Evolutionary conservation across 305 asterid genomes (phyloP), one percentile per base, ranked within the genome.

Genomic region (Withania somnifera): DNA sequence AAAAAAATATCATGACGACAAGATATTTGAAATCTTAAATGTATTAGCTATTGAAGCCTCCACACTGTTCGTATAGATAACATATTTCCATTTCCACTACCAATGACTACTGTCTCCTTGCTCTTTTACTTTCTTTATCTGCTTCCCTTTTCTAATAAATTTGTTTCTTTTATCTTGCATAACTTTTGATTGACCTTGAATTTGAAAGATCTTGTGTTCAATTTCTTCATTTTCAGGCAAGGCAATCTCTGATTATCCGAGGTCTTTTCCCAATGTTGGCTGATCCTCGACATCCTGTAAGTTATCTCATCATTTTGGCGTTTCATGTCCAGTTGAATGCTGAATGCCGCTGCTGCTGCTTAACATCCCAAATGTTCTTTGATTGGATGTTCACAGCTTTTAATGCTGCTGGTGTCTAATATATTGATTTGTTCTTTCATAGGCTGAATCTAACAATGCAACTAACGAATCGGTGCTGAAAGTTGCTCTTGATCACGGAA

Each of bases 201-300:
- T 34, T 36, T 69, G 56, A 69, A 6, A 11, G 54, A 26, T 30
- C 67, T 76, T 80, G 24, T 82, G 56, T 67, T 75, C 24, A 50
- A 7, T 66, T 81, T 60, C 11, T 10, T 47, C 38, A 54, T 85
- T 52, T 78, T 69, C 91, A 94, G 98, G 98, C 97, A 53, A 93
- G 97, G 88, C 98, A 93, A 78, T 94, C 98, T 34, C 95, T 93
- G 34, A 83, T 93, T 78, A 97, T 95, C 40, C 94, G 98, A 5
- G 98, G 97, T 81, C 97, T 95, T 80, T 93, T 95, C 88, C 98
- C 98, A 51, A 89, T 95, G 93, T 93, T 95, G 13, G 98, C 98
- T 84, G 98, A 95, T 90, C 98, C 98, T 77, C 91, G 97, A 52
- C 98, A 93, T 81, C 98, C 98, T 32, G 98, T 95, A 85, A 86